Evolutionary conservation across 768 basidiomycete genomes (phyloP), one percentile per base, ranked within the genome.

Genomic region (Leccinum rimulosum): DNA sequence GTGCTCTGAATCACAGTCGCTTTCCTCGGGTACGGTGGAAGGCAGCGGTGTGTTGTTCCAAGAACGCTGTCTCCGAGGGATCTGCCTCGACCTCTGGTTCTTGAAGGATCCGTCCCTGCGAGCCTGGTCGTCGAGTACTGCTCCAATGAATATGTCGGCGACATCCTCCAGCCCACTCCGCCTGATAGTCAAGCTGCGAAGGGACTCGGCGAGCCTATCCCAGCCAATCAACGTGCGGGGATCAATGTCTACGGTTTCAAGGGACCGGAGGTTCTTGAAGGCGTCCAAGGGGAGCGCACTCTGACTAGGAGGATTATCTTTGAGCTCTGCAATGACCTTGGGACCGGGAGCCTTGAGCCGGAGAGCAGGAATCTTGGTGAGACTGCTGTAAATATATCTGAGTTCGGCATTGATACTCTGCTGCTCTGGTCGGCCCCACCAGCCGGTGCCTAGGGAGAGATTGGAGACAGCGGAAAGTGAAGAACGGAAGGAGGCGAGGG

Each of bases 341-440:
- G 80, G 79, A 49, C 83, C 83, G 0, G 90, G 88, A 2, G 87
- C 80, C 60, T 78, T 80, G 56, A 95, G 74, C 7, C 79, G 75
- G 40, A 96, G 78, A 1, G 93, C 88, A 15, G 94, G 94, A 0
- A 97, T 77, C 74, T 91, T 93, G 48, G 93, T 97, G 77, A 96
- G 93, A 69, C 87, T 84, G 70, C 92, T 93, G 76, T 86, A 96
- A 61, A 95, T 81, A 73, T 87, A 93, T 70, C 86, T 93, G 71
- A 96, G 85, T 66, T 93, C 89, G 3, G 77, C 69, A 56, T 94
- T 88, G 63, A 89, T 74, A 60, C 69, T 81, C 11, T 81, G 83
- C 38, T 82, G 82, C 57, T 85, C 80, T 6, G 81, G 70, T 60
- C 79, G 77, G 48, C 80, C 75, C 89, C 89, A 94, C 89, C 89